Percentiles rank a stretch among this genome's conserved stretches.
phyloP scores from a whole-genome alignment of 1,284 basidiomycete species.

The Ceratobasidium sp. region DNA sequence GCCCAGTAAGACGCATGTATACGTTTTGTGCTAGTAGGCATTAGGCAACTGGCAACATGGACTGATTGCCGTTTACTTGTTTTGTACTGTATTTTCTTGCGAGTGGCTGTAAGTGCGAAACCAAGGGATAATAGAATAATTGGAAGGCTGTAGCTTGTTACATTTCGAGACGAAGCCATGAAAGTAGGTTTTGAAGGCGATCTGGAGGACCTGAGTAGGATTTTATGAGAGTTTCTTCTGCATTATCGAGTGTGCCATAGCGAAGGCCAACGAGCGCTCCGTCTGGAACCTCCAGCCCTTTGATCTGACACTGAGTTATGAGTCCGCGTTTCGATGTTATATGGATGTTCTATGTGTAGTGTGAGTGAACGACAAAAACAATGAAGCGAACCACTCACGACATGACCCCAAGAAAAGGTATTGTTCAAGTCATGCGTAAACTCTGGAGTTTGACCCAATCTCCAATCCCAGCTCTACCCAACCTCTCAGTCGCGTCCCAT shows the following conservation, averaged over 20 bases:
- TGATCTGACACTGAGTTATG: constrained; percentile 49
- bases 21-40: constrained; percentile 19
- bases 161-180: constrained; percentile 35
- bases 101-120: constrained; percentile 21
- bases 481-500: constrained; percentile 4
- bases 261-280: constrained; percentile 47
- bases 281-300: constrained; percentile 37
- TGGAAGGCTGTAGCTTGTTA: neutral
- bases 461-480: constrained; percentile 87
- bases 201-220: constrained; percentile 1
- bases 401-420: constrained; percentile 64
- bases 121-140: constrained; percentile 1
- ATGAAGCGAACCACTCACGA: constrained; percentile 55
- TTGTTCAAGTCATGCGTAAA: constrained; percentile 69
- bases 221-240: constrained; percentile 35
- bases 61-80: constrained; percentile 18
- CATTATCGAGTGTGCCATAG: constrained; percentile 49
- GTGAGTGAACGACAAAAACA: neutral
- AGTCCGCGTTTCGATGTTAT: constrained; percentile 55
- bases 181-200: constrained; percentile 11
- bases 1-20: constrained; percentile 12
- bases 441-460: constrained; percentile 92
- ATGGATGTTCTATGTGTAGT: constrained; percentile 47
- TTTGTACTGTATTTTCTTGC: constrained; percentile 35
- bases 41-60: neutral